These are phyloP conservation scores for Inga leiocalycina DNA, from an alignment of 306 rosid genomes.

Conservation along the genomic window DNA sequence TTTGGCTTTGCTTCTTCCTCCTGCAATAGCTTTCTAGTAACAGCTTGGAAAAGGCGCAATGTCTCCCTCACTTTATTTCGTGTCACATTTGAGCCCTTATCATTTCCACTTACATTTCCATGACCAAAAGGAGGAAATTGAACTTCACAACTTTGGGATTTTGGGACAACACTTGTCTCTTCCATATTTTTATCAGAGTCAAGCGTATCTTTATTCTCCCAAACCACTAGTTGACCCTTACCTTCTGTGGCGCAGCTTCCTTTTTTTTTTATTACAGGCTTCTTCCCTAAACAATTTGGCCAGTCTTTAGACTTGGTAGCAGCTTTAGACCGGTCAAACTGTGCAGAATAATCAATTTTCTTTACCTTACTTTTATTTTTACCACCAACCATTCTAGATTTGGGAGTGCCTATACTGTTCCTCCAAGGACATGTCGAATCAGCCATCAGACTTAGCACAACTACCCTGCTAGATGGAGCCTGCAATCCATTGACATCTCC, in stretches of 20 bases:
- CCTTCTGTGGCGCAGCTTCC: conserved; percentile 36
- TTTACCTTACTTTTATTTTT: conserved; percentile 47
- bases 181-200: conserved; percentile 30
- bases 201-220: conserved; percentile 37
- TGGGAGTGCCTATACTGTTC: conserved; percentile 40
- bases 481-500: conserved; percentile 27
- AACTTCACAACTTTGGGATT: conserved; percentile 39
- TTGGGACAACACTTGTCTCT: conserved; percentile 21
- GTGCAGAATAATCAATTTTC: conserved; percentile 36
- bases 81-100: conserved; percentile 44
- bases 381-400: conserved; percentile 35
- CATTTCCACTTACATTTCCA: conserved; percentile 38
- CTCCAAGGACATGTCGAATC: conserved; percentile 63
- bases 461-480: conserved; percentile 38
- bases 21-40: conserved; percentile 76
- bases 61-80: conserved; percentile 74
- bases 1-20: conserved; percentile 66
- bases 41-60: conserved; percentile 71
- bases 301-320: conserved; percentile 47
- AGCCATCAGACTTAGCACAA: conserved; percentile 66
- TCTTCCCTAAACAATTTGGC: conserved; percentile 29
- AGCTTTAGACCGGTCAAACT: conserved; percentile 36
- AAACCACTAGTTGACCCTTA: conserved; percentile 45
- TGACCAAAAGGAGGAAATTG: conserved; percentile 53
- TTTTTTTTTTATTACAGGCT: conserved; percentile 43